Conservation (phyloP, 805 yeast genomes). For the Nakazawaea peltata region DNA sequence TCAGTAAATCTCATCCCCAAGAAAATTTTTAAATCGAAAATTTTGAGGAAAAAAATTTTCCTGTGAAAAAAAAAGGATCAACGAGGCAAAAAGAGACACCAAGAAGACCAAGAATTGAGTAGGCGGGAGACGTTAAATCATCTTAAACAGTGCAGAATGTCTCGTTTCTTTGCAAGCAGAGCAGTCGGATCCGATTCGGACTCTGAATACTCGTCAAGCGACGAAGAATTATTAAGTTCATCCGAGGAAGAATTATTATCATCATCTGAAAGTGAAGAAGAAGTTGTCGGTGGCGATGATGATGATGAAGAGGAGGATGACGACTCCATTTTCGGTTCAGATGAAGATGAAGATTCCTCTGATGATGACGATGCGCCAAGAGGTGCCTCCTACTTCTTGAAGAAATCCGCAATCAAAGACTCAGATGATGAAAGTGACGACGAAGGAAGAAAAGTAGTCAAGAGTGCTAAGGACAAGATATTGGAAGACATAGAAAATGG, state of each 20-base stretch:
- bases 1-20: too few species aligned
- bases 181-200: conserved; percentile 47
- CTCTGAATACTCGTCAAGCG: conserved; percentile 45
- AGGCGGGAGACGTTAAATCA: too few species aligned
- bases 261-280: conserved; percentile 27
- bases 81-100: too few species aligned
- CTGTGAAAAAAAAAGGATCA: too few species aligned
- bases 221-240: conserved; percentile 43
- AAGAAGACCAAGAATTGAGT: too few species aligned
- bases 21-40: background rate
- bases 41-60: background rate
- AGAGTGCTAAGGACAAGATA: conserved; percentile 88
- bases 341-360: conserved; percentile 39
- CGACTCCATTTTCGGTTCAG: conserved; percentile 34
- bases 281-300: conserved; percentile 17
- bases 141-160: too few species aligned
- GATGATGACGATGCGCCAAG: conserved; percentile 34
- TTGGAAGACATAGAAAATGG: conserved; percentile 74
- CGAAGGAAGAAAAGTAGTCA: conserved; percentile 78
- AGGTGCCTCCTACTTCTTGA: conserved; percentile 51
- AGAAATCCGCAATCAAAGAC: conserved; percentile 40
- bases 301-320: conserved; percentile 30
- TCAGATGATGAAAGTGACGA: conserved; percentile 32
- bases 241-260: conserved; percentile 48
- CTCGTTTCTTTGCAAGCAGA: conserved; percentile 78